Evolutionary conservation across 495 filamentous ascomycete species (phyloP), one percentile per base, ranked within the genome.

Genomic region (Poronia punctata): DNA sequence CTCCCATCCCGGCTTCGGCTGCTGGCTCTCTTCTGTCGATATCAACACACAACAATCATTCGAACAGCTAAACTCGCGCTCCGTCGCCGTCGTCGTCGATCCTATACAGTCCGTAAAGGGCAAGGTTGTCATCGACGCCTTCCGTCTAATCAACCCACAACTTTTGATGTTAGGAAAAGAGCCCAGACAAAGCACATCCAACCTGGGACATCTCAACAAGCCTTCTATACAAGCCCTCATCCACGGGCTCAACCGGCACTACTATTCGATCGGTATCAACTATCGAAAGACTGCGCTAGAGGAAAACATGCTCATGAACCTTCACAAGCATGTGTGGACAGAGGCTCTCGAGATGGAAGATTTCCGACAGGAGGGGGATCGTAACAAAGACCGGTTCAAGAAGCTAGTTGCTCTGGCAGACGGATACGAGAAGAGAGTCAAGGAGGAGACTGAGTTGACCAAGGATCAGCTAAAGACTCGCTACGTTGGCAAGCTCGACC

Each of bases 11-110:
- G 92, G 92, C 36, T 98, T 98, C 62, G 92, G 92, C 50, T 98
- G 92, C 74, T 98, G 92, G 92, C 79, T 98, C 12, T 97, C 92
- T 5, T 90, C 85, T 18, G 92, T 98, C 53, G 92, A 98, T 75
- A 96, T 98, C 75, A 97, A 97, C 65, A 98, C 92, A 26, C 92
- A 98, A 62, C 92, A 98, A 67, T 95, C 88, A 22, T 98, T 98
- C 70, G 92, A 98, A 64, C 93, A 96, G 62, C 79, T 97, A 31
- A 96, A 85, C 0, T 86, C 93, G 27, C 85, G 92, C 57, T 88
- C 92, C 35, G 92, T 98, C 45, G 92, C 92, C 43, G 92, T 98
- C 37, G 92, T 98, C 53, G 86, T 98, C 45, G 92, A 98, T 52
- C 92, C 92, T 27, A 98, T 98, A 53, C 92, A 98, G 68, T 96